These are phyloP conservation scores for Zizania palustris DNA, from an alignment of 202 grass and related monocot species.

Conservation along the genomic window DNA sequence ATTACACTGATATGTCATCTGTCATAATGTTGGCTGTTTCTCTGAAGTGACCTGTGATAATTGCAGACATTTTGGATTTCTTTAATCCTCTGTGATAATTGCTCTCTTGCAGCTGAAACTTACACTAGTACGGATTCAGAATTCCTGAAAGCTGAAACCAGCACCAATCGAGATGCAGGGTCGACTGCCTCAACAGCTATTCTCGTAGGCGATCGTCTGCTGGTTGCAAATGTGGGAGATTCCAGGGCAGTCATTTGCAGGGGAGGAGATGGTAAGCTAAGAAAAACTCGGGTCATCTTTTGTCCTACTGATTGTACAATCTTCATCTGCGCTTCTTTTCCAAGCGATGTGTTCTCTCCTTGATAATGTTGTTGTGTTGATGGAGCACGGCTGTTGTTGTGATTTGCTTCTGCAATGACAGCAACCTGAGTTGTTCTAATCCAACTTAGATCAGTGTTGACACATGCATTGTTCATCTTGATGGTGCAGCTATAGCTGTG, in stretches of 20 bases:
- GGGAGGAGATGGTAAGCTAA: slow-evolving; percentile 70
- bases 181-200: slow-evolving; percentile 94
- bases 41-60: not conserved
- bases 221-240: slow-evolving; percentile 93
- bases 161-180: slow-evolving; percentile 69
- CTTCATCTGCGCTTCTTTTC: not conserved
- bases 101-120: slow-evolving; percentile 68
- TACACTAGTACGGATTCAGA: slow-evolving; percentile 86
- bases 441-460: not conserved
- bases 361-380: not conserved
- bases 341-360: not conserved
- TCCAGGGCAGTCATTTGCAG: slow-evolving; percentile 93
- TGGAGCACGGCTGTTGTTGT: not conserved
- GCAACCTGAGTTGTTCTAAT: not conserved
- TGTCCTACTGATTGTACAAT: not conserved
- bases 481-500: slow-evolving; percentile 73
- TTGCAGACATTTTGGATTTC: not conserved
- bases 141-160: slow-evolving; percentile 75
- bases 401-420: not conserved
- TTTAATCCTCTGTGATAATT: not conserved
- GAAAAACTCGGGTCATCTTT: not conserved
- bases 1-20: not conserved
- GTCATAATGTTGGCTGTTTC: not conserved
- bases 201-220: slow-evolving; percentile 76
- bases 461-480: not conserved